A percentile compares a stretch with the other conserved stretches of the same genome.
Evolutionary conservation across 2,329 filamentous ascomycete species (phyloP).

Genomic region (Monilinia vaccinii-corymbosi): DNA sequence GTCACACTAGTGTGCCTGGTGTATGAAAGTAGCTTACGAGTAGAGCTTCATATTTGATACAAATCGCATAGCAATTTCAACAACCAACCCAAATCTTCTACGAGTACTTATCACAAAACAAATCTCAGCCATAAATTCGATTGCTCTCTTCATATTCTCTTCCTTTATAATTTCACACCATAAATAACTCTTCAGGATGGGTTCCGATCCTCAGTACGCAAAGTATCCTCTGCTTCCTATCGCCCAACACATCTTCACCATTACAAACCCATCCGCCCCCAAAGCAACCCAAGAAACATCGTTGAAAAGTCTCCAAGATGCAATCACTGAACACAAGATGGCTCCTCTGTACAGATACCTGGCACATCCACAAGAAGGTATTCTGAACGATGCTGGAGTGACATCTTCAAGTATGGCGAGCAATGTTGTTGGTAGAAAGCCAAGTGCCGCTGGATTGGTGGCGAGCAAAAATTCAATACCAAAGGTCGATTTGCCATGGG

Average conservation of each 20-base stretch:
- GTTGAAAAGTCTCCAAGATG: conserved; percentile 68
- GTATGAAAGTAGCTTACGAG: conserved; percentile 1
- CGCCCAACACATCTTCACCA: conserved; percentile 76
- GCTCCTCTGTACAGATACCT: conserved; percentile 79
- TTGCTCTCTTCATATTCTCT: not conserved
- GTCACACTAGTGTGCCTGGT: conserved; percentile 27
- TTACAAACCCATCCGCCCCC: conserved; percentile 70
- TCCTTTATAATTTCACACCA: not conserved
- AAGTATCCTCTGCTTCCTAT: conserved; percentile 77
- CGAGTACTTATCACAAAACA: not conserved
- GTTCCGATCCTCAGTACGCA: conserved; percentile 75
- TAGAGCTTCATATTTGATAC: conserved; percentile 19
- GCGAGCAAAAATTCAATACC: conserved; percentile 58
- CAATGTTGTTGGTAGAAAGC: conserved; percentile 57
- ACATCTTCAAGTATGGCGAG: conserved; percentile 34
- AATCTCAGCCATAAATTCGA: not conserved
- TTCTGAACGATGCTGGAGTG: conserved; percentile 44
- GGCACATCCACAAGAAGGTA: conserved; percentile 63
- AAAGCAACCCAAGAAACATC: conserved; percentile 59
- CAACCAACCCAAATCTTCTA: conserved; percentile 8
- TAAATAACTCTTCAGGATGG: conserved; percentile 42
- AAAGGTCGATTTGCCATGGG: conserved; percentile 72
- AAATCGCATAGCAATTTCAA: conserved; percentile 7
- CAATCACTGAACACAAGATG: conserved; percentile 78
- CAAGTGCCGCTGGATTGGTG: conserved; percentile 64